A percentile compares a stretch with the other conserved stretches of the same genome.
phyloP scores from a whole-genome alignment of 768 basidiomycete species.

The Tricholomella constricta region DNA sequence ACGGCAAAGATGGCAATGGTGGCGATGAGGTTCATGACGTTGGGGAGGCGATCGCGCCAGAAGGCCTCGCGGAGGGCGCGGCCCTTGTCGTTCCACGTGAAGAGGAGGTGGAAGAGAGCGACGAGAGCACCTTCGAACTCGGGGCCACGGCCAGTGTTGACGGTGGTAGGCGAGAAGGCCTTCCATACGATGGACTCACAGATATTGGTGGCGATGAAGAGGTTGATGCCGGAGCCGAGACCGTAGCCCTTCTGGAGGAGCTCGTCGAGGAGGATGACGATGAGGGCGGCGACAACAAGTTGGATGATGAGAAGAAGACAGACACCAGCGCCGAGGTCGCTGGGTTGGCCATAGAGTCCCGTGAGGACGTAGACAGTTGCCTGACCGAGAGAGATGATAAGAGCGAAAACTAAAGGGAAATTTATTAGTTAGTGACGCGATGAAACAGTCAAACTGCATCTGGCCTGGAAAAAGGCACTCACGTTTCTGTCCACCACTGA shows the following conservation, averaged over 20 bases:
- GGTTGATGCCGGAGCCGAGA: conserved; percentile 96
- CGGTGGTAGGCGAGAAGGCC: conserved; percentile 95
- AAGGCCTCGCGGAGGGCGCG: conserved; percentile 97
- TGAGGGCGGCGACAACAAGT: conserved; percentile 89
- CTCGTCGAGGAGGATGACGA: conserved; percentile 98
- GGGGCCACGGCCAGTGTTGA: conserved; percentile 97
- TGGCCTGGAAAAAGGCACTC: too few relatives aligned
- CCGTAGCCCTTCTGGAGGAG: conserved; percentile 99
- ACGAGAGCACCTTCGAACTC: conserved; percentile 98
- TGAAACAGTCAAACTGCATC: too few relatives aligned
- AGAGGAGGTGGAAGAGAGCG: conserved; percentile 94
- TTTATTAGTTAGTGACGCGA: neutral
- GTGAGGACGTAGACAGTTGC: conserved; percentile 97
- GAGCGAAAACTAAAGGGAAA: conserved; percentile 77
- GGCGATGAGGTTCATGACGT: conserved; percentile 96
- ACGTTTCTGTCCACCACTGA: conserved; percentile 98
- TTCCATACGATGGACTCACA: conserved; percentile 99
- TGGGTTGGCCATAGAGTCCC: conserved; percentile 93
- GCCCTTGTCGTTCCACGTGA: conserved; percentile 98
- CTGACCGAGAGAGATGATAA: conserved; percentile 95
- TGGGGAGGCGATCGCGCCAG: conserved; percentile 95
- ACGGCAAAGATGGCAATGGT: conserved; percentile 90
- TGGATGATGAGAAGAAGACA: conserved; percentile 97
- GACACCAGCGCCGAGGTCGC: conserved; percentile 93
- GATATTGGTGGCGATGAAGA: conserved; percentile 99